Evolutionary conservation across 2,329 filamentous ascomycete genomes (phyloP).

Genomic region (Talaromyces sp.): DNA sequence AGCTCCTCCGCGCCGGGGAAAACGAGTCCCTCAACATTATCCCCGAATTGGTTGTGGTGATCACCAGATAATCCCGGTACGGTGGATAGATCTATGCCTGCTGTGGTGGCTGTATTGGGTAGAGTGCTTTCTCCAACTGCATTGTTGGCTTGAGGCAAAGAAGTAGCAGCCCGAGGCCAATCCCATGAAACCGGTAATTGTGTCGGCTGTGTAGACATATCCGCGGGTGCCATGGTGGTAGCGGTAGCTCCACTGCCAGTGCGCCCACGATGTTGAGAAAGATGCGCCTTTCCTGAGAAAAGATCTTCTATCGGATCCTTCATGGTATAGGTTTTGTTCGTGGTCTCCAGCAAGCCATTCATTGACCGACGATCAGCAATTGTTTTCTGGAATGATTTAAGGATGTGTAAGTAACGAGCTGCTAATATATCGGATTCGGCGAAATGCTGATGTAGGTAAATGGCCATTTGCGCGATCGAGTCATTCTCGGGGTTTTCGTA

Average conservation of each 20-base stretch:
- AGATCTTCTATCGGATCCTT: constrained; percentile 21
- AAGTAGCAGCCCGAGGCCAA: constrained; percentile 10
- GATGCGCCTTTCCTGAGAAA: constrained; percentile 10
- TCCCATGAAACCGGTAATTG: constrained; percentile 18
- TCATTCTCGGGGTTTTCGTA: constrained; percentile 49
- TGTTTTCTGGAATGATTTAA: constrained; percentile 48
- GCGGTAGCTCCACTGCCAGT: not conserved
- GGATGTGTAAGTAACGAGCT: constrained; percentile 49
- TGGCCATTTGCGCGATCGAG: constrained; percentile 42
- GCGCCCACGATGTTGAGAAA: not conserved
- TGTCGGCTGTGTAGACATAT: not conserved
- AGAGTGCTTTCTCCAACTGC: not conserved
- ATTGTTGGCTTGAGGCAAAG: not conserved
- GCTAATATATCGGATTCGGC: constrained; percentile 51
- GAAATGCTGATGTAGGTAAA: constrained; percentile 52
- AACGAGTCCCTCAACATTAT: constrained; percentile 21
- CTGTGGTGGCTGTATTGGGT: not conserved
- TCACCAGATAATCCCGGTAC: not conserved
- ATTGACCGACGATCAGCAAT: constrained; percentile 18
- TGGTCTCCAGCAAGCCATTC: constrained; percentile 1
- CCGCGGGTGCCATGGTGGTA: not conserved
- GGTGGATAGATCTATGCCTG: not conserved
- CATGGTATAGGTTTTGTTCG: constrained; percentile 3
- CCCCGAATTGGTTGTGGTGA: constrained; percentile 7
- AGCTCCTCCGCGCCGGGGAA: constrained; percentile 19